Percentiles rank a stretch among this genome's conserved stretches.
phyloP scores from a whole-genome alignment of 2,329 filamentous ascomycete genomes.

The Colletotrichum liriopes region DNA sequence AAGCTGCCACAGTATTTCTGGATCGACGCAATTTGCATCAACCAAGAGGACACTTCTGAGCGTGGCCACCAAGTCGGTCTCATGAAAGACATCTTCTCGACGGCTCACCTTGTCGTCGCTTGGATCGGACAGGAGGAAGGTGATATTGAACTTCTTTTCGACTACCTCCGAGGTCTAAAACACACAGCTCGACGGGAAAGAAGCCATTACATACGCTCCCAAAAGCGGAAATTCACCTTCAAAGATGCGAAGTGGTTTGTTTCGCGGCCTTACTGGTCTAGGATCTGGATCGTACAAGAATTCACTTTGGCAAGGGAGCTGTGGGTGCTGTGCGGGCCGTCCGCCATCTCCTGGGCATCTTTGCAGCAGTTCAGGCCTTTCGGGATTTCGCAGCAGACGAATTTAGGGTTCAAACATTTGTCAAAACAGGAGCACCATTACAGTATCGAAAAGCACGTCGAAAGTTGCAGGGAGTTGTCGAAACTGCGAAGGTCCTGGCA shows the following conservation, averaged over 20 bases:
- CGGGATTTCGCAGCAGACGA: conserved; percentile 16
- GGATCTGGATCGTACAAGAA: conserved; percentile 31
- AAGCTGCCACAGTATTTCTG: conserved; percentile 47
- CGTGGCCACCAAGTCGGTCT: conserved; percentile 55
- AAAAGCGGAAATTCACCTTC: conserved; percentile 35
- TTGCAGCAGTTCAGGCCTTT: conserved; percentile 19
- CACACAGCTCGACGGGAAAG: conserved; percentile 45
- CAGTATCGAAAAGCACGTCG: conserved; percentile 6
- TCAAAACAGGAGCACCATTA: conserved; percentile 18
- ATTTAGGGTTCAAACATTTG: conserved; percentile 23
- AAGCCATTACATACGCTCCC: conserved; percentile 29
- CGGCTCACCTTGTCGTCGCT: conserved; percentile 52
- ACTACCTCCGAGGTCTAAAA: conserved; percentile 45
- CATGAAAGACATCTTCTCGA: conserved; percentile 57
- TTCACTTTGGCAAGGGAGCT: conserved; percentile 18
- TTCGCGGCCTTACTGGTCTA: conserved; percentile 16
- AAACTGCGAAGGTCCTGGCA: conserved; percentile 12
- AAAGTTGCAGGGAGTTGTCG: conserved; percentile 26
- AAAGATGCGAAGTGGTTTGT: conserved; percentile 20
- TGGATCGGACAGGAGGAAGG: conserved; percentile 51
- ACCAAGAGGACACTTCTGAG: conserved; percentile 55
- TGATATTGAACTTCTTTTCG: neutral
- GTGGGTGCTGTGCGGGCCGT: conserved; percentile 20
- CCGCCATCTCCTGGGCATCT: conserved; percentile 7
- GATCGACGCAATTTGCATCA: conserved; percentile 59